These are phyloP conservation scores for Gracilariopsis chorda DNA, from an alignment of 23 red algal species.

Conservation along the genomic window DNA sequence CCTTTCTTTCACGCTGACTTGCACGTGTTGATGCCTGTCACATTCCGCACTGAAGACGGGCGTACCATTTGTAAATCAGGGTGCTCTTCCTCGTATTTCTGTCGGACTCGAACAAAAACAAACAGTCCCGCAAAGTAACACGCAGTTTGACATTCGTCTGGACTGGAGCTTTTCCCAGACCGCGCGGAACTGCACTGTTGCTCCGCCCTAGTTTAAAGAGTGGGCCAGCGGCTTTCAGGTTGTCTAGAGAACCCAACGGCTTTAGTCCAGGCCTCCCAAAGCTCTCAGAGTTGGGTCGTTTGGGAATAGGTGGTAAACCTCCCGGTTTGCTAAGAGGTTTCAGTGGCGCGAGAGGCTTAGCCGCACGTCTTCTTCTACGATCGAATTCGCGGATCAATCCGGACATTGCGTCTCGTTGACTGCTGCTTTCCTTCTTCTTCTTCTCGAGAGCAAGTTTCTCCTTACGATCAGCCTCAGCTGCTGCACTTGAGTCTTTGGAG, in stretches of 20 bases:
- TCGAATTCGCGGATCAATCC: conserved; percentile 5
- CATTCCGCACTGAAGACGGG: background rate
- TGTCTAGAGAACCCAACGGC: conserved; percentile 15
- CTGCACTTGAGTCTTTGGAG: conserved; percentile 45
- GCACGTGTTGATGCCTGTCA: no score
- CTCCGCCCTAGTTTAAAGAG: background rate
- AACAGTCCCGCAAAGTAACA: conserved; percentile 41
- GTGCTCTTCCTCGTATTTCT: conserved; percentile 35
- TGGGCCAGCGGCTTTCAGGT: background rate
- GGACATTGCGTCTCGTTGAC: conserved; percentile 54
- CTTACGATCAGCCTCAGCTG: conserved; percentile 52
- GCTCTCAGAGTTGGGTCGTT: background rate
- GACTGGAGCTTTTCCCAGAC: background rate
- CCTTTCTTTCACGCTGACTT: no score
- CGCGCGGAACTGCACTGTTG: background rate
- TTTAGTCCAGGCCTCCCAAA: conserved; percentile 2
- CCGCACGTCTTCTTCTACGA: background rate
- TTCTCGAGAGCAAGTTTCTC: conserved; percentile 54
- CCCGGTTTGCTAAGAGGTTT: conserved; percentile 23
- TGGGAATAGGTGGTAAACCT: background rate
- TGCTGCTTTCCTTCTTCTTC: conserved; percentile 54
- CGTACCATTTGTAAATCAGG: conserved; percentile 60
- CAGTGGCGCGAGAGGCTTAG: conserved; percentile 32
- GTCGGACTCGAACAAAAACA: conserved; percentile 50
- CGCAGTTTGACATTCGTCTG: background rate